Evolutionary conservation across 352 stramenopile species (phyloP), one percentile per base, ranked within the genome.

Genomic region (Phytopythium delawarense): DNA sequence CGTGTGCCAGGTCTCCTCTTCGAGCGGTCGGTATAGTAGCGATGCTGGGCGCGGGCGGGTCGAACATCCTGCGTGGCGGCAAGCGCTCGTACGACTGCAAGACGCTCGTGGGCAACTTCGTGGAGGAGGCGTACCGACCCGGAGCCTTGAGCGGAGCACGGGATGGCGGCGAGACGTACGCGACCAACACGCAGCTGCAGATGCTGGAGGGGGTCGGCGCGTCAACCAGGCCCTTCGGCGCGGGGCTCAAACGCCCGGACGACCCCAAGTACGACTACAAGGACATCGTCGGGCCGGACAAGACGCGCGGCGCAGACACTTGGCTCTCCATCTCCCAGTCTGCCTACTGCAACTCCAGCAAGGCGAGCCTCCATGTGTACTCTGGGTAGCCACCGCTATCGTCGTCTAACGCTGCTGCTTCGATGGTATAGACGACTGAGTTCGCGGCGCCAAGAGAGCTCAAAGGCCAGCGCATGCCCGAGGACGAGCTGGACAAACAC

Each of bases 51-150:
- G 73, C 76, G n/a, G 78, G 81, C 9, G 84, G 84, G 40, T 91
- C 84, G 40, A 93, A 93, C 67, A 92, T 91, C 61, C 75, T 93
- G 55, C 82, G 84, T 5, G 84, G 84, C 32, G 84, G 82, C 34
- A 93, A 91, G 75, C 78, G 80, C 45, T 74, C 80, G 54, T 93
- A 81, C 45, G 79, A 91, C 51, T 93, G 81, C 75, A 84, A 84
- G 53, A 93, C 84, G 34, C 71, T 93, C 6, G 72, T 93, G 23
- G 82, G 84, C 57, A 93, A 93, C 61, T 93, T 91, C 45, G 84
- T 93, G 25, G 84, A 93, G 57, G 84, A 93, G 58, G 65, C 84
- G 30, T 91, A 89, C 44, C 81, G 79, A 0, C 84, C 84, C 0
- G 75, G 72, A 13, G 79, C 79, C 4, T 67, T 81, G 40, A 76